phyloP scores from a whole-genome alignment of 2,329 filamentous ascomycete genomes.

The Diaporthe longicolla region DNA sequence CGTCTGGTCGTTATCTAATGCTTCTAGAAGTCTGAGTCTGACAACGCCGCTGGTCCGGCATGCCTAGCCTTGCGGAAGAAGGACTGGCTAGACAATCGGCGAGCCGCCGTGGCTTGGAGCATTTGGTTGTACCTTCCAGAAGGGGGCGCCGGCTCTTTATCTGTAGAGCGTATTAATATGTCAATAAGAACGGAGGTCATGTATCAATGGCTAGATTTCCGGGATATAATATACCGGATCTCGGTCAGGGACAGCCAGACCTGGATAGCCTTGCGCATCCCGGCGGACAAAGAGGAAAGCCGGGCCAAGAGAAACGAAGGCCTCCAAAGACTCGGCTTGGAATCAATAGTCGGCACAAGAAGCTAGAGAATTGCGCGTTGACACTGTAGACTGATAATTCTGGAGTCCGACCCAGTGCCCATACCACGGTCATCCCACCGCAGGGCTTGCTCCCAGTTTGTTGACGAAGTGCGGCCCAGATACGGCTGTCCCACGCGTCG shows the following conservation, averaged over 20 bases:
- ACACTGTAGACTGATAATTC: neutral
- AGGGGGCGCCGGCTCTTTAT: neutral
- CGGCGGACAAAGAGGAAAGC: neutral
- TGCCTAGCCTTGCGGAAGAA: neutral
- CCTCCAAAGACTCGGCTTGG: neutral
- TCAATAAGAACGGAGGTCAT: neutral
- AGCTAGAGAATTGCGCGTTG: neutral
- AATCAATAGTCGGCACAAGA: neutral
- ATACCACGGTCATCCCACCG: too few species aligned
- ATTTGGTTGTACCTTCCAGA: neutral
- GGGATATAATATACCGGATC: neutral
- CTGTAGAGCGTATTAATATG: neutral
- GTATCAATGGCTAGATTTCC: neutral
- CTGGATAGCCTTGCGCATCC: neutral
- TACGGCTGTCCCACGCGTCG: neutral
- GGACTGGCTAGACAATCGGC: neutral
- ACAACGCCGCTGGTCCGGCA: neutral
- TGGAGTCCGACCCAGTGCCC: too few species aligned
- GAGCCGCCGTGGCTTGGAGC: neutral
- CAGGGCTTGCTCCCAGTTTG: neutral
- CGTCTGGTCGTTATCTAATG: neutral
- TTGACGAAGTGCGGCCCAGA: neutral
- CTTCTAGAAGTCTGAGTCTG: conserved; percentile 2
- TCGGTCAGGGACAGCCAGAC: neutral
- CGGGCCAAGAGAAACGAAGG: neutral